phyloP scores from a whole-genome alignment of 768 basidiomycete species.

The Lactifluus pinguis region DNA sequence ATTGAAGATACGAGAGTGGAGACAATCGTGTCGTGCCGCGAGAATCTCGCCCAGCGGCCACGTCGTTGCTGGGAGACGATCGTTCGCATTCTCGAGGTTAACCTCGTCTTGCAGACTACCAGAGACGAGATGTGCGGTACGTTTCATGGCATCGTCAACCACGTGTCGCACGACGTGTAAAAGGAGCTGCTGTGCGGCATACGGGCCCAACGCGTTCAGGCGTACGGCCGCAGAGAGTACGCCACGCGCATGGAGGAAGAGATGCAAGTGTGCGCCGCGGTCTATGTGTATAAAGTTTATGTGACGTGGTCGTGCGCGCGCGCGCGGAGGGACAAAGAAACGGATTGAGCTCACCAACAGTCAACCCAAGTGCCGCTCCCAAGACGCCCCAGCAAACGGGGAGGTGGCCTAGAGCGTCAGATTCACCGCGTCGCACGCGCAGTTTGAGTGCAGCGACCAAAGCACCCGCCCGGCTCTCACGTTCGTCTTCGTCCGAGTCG shows the following conservation, averaged over 20 bases:
- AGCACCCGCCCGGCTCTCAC: constrained; percentile 20
- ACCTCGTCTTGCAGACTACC: constrained; percentile 21
- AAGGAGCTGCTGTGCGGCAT: constrained; percentile 81
- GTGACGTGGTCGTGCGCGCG: not conserved
- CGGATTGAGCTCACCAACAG: constrained; percentile 42
- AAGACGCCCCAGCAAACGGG: constrained; percentile 88
- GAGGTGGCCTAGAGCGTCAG: constrained; percentile 60
- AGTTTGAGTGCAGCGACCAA: constrained; percentile 66
- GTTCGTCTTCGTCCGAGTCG: constrained; percentile 14
- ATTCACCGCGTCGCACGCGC: constrained; percentile 49
- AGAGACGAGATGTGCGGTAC: not conserved
- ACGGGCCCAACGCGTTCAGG: constrained; percentile 87
- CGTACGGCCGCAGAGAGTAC: constrained; percentile 88
- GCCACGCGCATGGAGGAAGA: constrained; percentile 88
- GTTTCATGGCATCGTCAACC: constrained; percentile 45
- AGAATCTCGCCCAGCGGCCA: constrained; percentile 97
- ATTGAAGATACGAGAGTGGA: constrained; percentile 97
- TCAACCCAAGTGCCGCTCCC: constrained; percentile 64
- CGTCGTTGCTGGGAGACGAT: constrained; percentile 59
- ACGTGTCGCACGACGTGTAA: constrained; percentile 62
- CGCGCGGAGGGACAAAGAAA: not conserved
- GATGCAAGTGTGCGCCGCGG: constrained; percentile 75
- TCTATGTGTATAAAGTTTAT: constrained; percentile 35
- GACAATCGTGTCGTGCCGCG: constrained; percentile 81
- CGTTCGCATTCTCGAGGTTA: constrained; percentile 25